Percentiles rank a stretch among this genome's conserved stretches.
Conservation (phyloP, 1,139 yeast species). For the Meyerozyma elateridarum region DNA sequence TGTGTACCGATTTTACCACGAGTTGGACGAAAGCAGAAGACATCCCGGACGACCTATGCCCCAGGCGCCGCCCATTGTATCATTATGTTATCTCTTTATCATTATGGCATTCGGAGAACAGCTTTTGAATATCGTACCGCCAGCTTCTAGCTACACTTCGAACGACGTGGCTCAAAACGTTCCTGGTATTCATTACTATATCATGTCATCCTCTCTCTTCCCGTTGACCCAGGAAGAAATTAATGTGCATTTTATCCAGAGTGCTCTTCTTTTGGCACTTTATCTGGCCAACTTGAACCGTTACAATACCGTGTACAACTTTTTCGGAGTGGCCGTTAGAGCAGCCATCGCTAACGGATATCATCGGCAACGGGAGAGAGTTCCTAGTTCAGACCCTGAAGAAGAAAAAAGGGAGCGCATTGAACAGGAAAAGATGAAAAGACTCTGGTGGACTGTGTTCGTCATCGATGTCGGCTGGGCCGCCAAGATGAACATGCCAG, state of each 20-base stretch:
- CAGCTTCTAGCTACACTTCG: constrained; percentile 6
- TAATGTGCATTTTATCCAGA: constrained; percentile 36
- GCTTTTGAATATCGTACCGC: constrained; percentile 14
- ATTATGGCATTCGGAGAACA: constrained; percentile 38
- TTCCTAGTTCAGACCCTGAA: constrained; percentile 3
- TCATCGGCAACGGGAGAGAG: constrained; percentile 32
- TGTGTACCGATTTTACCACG: constrained; percentile 6
- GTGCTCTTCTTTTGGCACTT: constrained; percentile 42
- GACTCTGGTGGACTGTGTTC: constrained; percentile 54
- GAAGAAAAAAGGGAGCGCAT: constrained; percentile 6
- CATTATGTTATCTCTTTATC: constrained; percentile 29
- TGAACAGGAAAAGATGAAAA: constrained; percentile 33
- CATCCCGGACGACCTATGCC: constrained; percentile 11
- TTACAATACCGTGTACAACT: constrained; percentile 45
- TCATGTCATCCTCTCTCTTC: constrained; percentile 37
- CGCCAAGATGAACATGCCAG: constrained; percentile 41
- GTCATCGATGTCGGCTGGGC: constrained; percentile 49
- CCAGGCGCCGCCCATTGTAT: constrained; percentile 8
- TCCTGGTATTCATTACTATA: constrained; percentile 37
- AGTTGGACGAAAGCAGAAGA: constrained; percentile 5
- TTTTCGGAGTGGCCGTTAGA: constrained; percentile 47
- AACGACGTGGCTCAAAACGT: constrained; percentile 12
- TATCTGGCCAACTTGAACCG: constrained; percentile 46
- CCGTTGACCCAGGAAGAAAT: constrained; percentile 38
- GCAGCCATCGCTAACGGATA: constrained; percentile 41